Percentiles rank a stretch among this genome's conserved stretches.
Evolutionary conservation across 192 early-diverging fungal species (phyloP).

Genomic region (Backusella liffmaniae): DNA sequence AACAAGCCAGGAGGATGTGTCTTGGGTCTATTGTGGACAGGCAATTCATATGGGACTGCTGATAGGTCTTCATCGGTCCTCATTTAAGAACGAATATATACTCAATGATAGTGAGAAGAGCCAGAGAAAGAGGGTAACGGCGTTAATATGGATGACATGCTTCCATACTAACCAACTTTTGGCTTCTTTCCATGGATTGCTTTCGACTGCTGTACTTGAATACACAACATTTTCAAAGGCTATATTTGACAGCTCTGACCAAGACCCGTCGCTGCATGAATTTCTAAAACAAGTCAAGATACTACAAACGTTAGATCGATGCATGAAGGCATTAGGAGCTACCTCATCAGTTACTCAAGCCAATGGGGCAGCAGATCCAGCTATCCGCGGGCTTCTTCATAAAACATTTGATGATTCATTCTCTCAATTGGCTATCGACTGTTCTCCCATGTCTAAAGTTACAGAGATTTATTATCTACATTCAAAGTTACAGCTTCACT

Average conservation of each 20-base stretch:
- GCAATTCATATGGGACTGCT: slow-evolving; percentile 22
- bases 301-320: slow-evolving; percentile 17
- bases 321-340: slow-evolving; percentile 14
- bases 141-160: slow-evolving; percentile 21
- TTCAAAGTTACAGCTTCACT: slow-evolving; percentile 27
- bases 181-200: slow-evolving; percentile 19
- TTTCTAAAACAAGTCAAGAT: slow-evolving; percentile 23
- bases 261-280: slow-evolving; percentile 9
- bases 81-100: slow-evolving; percentile 18
- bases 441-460: slow-evolving; percentile 1
- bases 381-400: slow-evolving; percentile 1
- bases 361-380: slow-evolving; percentile 11
- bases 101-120: not conserved
- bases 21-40: slow-evolving; percentile 24
- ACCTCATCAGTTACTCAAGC: not conserved
- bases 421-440: slow-evolving; percentile 12
- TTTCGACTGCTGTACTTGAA: slow-evolving; percentile 6
- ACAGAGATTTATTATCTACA: slow-evolving; percentile 23
- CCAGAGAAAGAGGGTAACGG: not conserved
- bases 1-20: slow-evolving; percentile 25
- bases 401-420: slow-evolving; percentile 8
- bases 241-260: not conserved
- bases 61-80: slow-evolving; percentile 21
- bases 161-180: slow-evolving; percentile 18
- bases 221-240: not conserved